These are phyloP conservation scores for Colletotrichum sp. DNA, from an alignment of 2,329 filamentous ascomycete genomes.

Conservation along the genomic window DNA sequence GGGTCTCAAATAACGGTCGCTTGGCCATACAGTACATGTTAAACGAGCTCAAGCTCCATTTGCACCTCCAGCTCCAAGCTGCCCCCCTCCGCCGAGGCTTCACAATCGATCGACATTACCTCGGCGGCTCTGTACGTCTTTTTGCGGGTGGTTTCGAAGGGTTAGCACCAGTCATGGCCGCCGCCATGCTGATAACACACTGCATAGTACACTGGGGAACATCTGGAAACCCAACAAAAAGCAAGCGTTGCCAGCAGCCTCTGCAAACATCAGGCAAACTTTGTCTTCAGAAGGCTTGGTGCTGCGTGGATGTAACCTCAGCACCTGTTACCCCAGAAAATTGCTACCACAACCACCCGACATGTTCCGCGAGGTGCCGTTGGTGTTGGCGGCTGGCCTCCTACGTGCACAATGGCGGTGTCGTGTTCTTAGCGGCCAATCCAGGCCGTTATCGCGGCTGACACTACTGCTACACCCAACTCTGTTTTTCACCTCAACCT, in stretches of 20 bases:
- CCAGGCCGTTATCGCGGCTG: not conserved
- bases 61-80: not conserved
- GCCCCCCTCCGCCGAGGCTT: not conserved
- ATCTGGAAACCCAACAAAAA: not conserved
- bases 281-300: constrained; percentile 7
- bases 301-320: not conserved
- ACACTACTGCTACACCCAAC: not conserved
- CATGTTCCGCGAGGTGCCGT: not conserved
- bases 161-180: not conserved
- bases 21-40: not conserved
- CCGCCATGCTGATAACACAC: not conserved
- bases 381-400: not conserved
- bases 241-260: not conserved
- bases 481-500: not conserved
- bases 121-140: not conserved
- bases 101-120: not conserved
- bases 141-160: not conserved
- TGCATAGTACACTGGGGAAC: not conserved
- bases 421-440: not conserved
- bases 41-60: not conserved
- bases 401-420: not conserved
- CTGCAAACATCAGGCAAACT: constrained; percentile 4
- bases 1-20: not conserved
- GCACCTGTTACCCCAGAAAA: not conserved
- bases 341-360: not conserved